A percentile compares a stretch with the other conserved stretches of the same genome.
phyloP scores from a whole-genome alignment of 345 rosid genomes.

The Eucalyptus marginata region DNA sequence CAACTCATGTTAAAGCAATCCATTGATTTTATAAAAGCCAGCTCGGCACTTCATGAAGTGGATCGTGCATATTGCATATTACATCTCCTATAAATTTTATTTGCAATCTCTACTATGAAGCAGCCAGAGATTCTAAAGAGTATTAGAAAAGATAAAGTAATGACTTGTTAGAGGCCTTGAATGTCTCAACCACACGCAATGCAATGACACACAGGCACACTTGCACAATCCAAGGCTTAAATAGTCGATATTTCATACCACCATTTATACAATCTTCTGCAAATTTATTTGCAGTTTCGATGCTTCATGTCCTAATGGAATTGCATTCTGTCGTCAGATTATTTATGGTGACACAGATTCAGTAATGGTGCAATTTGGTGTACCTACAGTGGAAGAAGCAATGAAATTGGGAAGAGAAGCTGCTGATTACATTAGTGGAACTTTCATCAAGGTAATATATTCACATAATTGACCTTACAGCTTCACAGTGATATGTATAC shows the following conservation, averaged over 20 bases:
- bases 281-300: not conserved
- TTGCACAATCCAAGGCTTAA: not conserved
- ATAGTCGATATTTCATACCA: not conserved
- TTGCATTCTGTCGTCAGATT: constrained; percentile 36
- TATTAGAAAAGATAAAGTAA: not conserved
- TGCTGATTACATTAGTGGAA: constrained; percentile 75
- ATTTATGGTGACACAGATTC: constrained; percentile 99
- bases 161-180: not conserved
- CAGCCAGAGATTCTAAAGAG: not conserved
- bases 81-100: not conserved
- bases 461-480: not conserved
- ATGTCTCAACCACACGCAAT: not conserved
- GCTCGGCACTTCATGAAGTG: not conserved
- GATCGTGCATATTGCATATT: not conserved
- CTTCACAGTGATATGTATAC: not conserved
- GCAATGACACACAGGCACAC: not conserved
- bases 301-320: not conserved
- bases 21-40: not conserved
- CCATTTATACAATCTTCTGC: not conserved
- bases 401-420: constrained; percentile 97
- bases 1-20: not conserved
- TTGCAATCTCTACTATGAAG: not conserved
- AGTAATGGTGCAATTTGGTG: constrained; percentile 98
- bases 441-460: constrained; percentile 62
- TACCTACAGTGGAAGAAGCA: constrained; percentile 58